Conservation (phyloP, 495 filamentous ascomycete species). For the Penicillium antarcticum region DNA sequence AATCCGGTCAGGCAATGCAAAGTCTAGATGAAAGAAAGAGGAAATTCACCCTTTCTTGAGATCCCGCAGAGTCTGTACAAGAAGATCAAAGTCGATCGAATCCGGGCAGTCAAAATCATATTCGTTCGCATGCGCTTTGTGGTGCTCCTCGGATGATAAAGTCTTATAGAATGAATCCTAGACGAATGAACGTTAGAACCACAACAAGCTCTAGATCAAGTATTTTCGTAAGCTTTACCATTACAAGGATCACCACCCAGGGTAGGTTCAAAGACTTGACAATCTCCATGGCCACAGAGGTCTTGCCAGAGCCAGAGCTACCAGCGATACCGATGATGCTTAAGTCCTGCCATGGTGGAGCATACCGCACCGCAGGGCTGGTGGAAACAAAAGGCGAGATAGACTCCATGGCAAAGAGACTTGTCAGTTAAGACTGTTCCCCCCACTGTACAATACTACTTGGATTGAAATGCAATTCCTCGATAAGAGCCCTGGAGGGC, state of each 20-base stretch:
- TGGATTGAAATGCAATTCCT: no score
- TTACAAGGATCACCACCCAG: constrained; percentile 96
- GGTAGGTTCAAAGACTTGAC: constrained; percentile 85
- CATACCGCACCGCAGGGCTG: constrained; percentile 65
- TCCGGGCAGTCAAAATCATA: constrained; percentile 95
- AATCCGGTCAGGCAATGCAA: constrained; percentile 9
- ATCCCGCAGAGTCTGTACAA: constrained; percentile 77
- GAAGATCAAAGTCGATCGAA: constrained; percentile 89
- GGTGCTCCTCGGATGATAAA: constrained; percentile 68
- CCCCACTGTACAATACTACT: no score
- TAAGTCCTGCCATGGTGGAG: constrained; percentile 89
- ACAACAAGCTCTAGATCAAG: not conserved
- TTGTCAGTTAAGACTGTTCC: no score
- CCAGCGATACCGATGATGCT: constrained; percentile 96
- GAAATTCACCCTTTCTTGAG: constrained; percentile 81
- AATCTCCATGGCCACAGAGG: constrained; percentile 89
- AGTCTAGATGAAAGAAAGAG: not conserved
- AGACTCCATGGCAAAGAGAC: constrained; percentile 36
- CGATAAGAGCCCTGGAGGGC: not conserved
- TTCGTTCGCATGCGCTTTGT: constrained; percentile 77
- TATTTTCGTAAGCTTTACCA: constrained; percentile 54
- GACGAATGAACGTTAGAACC: constrained; percentile 20
- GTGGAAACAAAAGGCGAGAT: constrained; percentile 41
- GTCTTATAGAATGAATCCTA: constrained; percentile 97
- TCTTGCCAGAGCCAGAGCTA: constrained; percentile 95